Evolutionary conservation across 768 basidiomycete genomes (phyloP), one percentile per base, ranked within the genome.

Genomic region (Scleroderma bovista): DNA sequence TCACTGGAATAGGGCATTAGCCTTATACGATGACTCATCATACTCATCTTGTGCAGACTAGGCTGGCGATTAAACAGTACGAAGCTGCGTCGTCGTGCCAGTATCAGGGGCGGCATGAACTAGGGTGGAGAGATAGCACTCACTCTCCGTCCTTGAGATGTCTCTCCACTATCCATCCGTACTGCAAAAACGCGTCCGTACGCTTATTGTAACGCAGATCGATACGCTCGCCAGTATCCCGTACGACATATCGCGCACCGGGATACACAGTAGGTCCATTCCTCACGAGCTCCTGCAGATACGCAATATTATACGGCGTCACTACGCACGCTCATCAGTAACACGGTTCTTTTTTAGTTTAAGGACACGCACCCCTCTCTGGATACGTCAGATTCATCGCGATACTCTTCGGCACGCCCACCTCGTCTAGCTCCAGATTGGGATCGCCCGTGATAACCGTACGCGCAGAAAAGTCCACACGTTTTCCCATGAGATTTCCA

Each of bases 371-470:
- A 92, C 93, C 93, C 76, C 96, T 79, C 64, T 98, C 96, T 1
- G 96, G 96, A 69, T 84, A 98, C 2, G 96, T 99, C 70, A 99
- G 67, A 57, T 93, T 98, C 91, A 97, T 95, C 1, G 94, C 95
- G 47, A 99, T 97, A 57, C 83, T 90, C 58, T 73, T 81, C 9
- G 96, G 96, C 1, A 99, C 96, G 38, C 96, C 96, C 52, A 99
- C 96, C 62, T 99, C 88, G 56, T 99, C 96, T 58, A 98, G 70
- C 60, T 94, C 88, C 52, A 99, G 63, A 71, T 98, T 98, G 6
- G 96, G 96, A 69, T 98, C 96, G 65, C 96, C 96, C 13, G 96
- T 98, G 64, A 99, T 99, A 60, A 99, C 96, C 16, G 95, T 99
- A 51, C 96, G 89, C 2, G 96, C 96, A 1, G 96, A 99, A 68